Percentiles rank a stretch among this genome's conserved stretches.
Conservation (phyloP, 768 basidiomycete species). For the Trametopsis cervina region DNA sequence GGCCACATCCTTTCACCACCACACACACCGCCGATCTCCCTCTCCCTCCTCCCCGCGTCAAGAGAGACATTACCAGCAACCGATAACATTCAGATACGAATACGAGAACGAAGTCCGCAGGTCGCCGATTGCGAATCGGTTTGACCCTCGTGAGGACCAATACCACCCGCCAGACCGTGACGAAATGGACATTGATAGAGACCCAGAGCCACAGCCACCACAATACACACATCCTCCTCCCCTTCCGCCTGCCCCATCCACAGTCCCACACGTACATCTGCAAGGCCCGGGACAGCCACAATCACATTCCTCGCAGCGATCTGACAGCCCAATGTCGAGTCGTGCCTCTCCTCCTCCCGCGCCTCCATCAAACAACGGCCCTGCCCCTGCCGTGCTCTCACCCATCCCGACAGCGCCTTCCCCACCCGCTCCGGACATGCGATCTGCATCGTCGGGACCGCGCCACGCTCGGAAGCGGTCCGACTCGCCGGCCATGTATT, state of each 20-base stretch:
- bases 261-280: neutral
- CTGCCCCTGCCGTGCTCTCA: neutral
- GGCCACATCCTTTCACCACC: slow-evolving; percentile 11
- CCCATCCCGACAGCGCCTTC: neutral
- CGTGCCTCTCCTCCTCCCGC: neutral
- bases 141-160: neutral
- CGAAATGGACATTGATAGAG: neutral
- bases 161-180: neutral
- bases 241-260: neutral
- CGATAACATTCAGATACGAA: too few species aligned
- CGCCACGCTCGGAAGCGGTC: slow-evolving; percentile 14
- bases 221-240: neutral
- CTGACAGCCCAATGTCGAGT: neutral
- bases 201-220: neutral
- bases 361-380: neutral
- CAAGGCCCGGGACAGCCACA: neutral
- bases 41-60: slow-evolving; percentile 11
- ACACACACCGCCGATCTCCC: slow-evolving; percentile 6
- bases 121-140: neutral
- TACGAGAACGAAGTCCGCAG: slow-evolving; percentile 6
- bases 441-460: neutral
- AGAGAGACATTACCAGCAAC: slow-evolving; percentile 13
- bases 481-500: slow-evolving; percentile 18
- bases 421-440: neutral
- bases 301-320: neutral